Evolutionary conservation across 1,284 basidiomycete species (phyloP), one percentile per base, ranked within the genome.

Genomic region (Butyriboletus pseudospeciosus): DNA sequence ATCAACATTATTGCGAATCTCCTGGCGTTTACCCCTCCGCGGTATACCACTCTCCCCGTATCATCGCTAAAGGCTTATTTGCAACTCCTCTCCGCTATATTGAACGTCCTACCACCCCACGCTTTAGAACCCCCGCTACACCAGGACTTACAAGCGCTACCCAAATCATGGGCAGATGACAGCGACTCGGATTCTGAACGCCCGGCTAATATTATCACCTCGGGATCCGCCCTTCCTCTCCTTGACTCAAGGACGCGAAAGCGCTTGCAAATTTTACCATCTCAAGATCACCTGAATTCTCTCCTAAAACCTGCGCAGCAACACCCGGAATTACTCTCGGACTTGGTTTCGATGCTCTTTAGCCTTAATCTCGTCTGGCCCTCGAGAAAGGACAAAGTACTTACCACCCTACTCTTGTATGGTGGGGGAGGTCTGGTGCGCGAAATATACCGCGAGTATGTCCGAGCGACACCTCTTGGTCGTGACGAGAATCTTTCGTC

Each of bases 371-470:
- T 74, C 0, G 73, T 80, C 1, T 90, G 88, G 78, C 82, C 89
- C 1, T 69, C 77, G 4, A 72, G 76, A 48, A 77, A 78, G 60
- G 83, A 86, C 51, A 72, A 74, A 44, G 70, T 86, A 1, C 72
- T 86, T 7, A 73, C 76, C 14, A 69, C 74, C 1, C 67, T 83
- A 7, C 71, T 82, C 4, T 74, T 76, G n/a, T 75, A 73, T 53
- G 75, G 77, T 9, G 76, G 79, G 1, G 80, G 82, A 0, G 82
- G 82, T 1, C 70, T 95, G 7, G 75, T 92, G 4, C 80, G 89
- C 38, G 83, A 90, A 64, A 73, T 95, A 30, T 94, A 87, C 71
- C 75, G 90, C 14, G 77, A 78, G 1, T 82, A 82, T 52, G 84
- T 94, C 1, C 75, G 91, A 39, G 68, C 74, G 30, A 81, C 79